Evolutionary conservation across 805 yeast species (phyloP), one percentile per base, ranked within the genome.

Genomic region (Millerozyma miso): DNA sequence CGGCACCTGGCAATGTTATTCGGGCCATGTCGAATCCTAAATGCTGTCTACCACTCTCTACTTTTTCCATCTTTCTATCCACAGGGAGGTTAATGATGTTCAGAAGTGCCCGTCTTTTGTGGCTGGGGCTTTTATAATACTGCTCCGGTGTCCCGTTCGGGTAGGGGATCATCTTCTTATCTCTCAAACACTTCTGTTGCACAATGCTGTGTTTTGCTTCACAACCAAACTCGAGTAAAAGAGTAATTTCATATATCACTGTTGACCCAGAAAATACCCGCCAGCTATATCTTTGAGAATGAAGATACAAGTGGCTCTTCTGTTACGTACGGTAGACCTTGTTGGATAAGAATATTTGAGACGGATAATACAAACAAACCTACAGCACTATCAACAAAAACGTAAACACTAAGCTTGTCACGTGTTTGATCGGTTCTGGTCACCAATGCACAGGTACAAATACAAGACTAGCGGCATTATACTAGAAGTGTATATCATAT

Each of bases 1-100:
- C 19, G 31, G 17, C 38, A 10, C 31, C 31, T 13, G 36, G 33
- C 10, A 31, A 19, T 14, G 39, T 45, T 34, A 54, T 54, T 26
- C 48, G 45, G 13, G 44, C 57, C 51, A 55, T 42, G 37, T 50
- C 58, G 37, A 52, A 52, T 6, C 54, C 58, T n/a, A 55, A 41
- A 4, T 55, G 49, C 18, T 49, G 47, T 33, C 55, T 40, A 36
- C 50, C 50, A 3, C 41, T 20, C 13, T 19, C 19, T 2, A 15
- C 33, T 12, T 35, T 39, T 33, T 26, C 18, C 36, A 16, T 19
- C 5, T n/a, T 18, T 33, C n/a, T 23, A 36, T 35, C 35, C 29
- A 17, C 13, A 8, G 29, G 18, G 8, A 36, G 46, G 33, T 50
- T 48, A 14, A 33, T 29, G 14, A 53, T 47, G 15, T 57, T 58